phyloP scores from a whole-genome alignment of 805 yeast species.

The Myxozyma udenii region DNA sequence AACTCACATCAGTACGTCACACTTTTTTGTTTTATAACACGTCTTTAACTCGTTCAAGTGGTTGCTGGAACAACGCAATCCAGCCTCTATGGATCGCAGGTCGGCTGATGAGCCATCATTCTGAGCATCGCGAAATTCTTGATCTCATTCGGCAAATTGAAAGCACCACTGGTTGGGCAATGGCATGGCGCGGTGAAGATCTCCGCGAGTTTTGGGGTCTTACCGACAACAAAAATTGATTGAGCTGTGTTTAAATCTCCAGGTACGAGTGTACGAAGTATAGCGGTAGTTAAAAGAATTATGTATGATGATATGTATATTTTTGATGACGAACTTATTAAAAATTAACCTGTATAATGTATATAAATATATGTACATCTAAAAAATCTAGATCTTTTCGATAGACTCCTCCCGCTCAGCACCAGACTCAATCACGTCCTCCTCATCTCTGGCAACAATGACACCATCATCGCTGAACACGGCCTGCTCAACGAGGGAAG shows the following conservation, averaged over 20 bases:
- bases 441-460: constrained; percentile 12
- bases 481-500: constrained; percentile 14
- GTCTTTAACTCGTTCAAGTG: constrained; percentile 11
- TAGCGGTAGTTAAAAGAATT: no score
- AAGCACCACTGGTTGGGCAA: constrained; percentile 12
- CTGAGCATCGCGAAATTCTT: constrained; percentile 32
- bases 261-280: no score
- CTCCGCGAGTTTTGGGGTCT: constrained; percentile 19
- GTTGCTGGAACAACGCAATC: constrained; percentile 36
- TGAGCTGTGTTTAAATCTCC: no score
- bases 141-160: constrained; percentile 7
- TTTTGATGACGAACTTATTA: no score
- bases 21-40: background rate
- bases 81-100: constrained; percentile 38
- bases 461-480: constrained; percentile 21
- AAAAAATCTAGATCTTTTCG: constrained; percentile 4
- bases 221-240: no score
- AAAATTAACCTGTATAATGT: no score
- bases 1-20: constrained; percentile 33
- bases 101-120: constrained; percentile 34
- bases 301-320: no score
- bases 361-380: background rate
- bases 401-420: constrained; percentile 1
- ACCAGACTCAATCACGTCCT: constrained; percentile 6
- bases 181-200: constrained; percentile 16